Evolutionary conservation across 352 stramenopile genomes (phyloP), one percentile per base, ranked within the genome.

Genomic region (Peronospora farinosa): DNA sequence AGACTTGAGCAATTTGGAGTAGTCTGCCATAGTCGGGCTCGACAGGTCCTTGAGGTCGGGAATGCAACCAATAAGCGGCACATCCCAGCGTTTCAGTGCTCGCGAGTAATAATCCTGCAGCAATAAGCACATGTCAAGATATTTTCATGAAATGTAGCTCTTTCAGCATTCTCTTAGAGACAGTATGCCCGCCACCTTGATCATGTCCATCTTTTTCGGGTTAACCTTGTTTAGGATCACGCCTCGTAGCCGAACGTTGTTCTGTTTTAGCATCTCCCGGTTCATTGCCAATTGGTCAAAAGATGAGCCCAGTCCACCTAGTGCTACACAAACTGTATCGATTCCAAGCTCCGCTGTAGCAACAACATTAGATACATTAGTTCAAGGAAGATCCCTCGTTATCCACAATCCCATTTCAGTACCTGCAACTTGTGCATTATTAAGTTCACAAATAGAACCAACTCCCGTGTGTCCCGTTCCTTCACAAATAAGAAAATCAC

Each of bases 401-500:
- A 60, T 12, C 27, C 13, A 23, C 16, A 39, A 27, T 28, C 36
- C 16, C 28, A 37, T 21, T 13, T n/a, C 15, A 51, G 17, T 74
- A 92, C 79, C 69, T 43, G 83, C 83, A 15, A 96, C 86, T 57
- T 92, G 79, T 6, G 86, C 86, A 57, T 96, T 96, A 63, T 92
- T 96, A 47, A 92, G 72, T 57, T 92, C 86, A 38, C 86, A 92
- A 52, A 96, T 94, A 27, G 84, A 95, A 31, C 86, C 86, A 19
- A 96, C 86, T n/a, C 85, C 86, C 41, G 82, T 88, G 66, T 96
- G 86, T 6, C 86, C 86, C 21, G 86, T 99, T 54, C 96, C 96
- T 75, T 99, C 96, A 36, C 90, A 89, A 31, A 99, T 76, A 38
- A 97, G 74, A 36, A 97, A 92, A 66, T 98, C 91, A 60, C 79